Base-by-base conservation (phyloP, 441 rosid species). In the Monsonia emarginata region DNA sequence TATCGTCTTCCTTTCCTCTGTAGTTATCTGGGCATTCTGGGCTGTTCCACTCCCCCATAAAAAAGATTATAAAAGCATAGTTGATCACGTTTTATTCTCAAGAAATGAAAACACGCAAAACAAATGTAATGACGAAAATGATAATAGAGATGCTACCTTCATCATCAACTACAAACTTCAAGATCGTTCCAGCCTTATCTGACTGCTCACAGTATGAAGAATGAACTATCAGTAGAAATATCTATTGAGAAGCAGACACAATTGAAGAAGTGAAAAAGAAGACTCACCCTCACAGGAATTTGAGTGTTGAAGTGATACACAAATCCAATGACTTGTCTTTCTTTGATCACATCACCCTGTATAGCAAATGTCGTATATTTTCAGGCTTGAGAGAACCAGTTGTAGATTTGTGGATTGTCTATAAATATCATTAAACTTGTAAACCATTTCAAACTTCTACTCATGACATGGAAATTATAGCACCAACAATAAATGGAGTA, bases 311-410 rank as follows among this genome's bases (percentile, higher is more conserved):
- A 76, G 76, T 86, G 96, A 79, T 87, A 85, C 75, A 93, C 3
- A 78, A 84, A 94, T 76, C 96, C 98, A 72, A 94, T 83, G 21
- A 86, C 83, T 68, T 94, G 97, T 40, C 95, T 97, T 80, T 90
- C 93, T 72, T 82, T 85, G 60, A 94, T 83, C 42, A 72, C 46
- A 80, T 82, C 90, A 74, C 97, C 98, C 98, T 94, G 82, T 64
- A 71, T 67, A 44, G 64, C 59, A 31, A 26, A 65, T 50, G 16
- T 58, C 4, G 52, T 26, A 69, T 69, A 28, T 61, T 50, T 30
- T 28, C 1, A 64, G 31, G 25, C 44, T 38, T 25, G n/a, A 58
- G 58, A 30, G 60, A 42, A 34, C 25, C 48, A 61, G 66, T 22
- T 27, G 32, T 63, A 70, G 42, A 10, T 40, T 40, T 10, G n/a